phyloP scores from a whole-genome alignment of 23 red algal species.

The Gracilaria vermiculophylla region DNA sequence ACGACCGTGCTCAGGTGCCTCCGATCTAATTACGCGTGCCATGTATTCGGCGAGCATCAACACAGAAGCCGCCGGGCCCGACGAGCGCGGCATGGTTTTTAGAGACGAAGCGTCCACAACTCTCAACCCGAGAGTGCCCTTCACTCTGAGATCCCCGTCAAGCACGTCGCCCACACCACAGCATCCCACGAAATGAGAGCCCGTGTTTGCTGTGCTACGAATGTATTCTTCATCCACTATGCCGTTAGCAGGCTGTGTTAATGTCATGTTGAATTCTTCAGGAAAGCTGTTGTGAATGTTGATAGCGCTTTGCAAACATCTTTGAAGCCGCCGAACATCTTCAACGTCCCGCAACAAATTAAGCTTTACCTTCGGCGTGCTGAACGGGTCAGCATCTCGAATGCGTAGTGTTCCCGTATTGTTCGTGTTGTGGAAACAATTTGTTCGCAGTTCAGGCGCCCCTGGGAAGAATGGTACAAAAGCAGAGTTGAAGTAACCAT shows the following conservation, averaged over 20 bases:
- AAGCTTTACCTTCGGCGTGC: conserved; percentile 10
- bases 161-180: conserved; percentile 42
- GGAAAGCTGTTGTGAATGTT: background rate
- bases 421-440: conserved; percentile 4
- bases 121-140: conserved; percentile 25
- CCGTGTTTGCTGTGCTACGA: conserved; percentile 9
- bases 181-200: conserved; percentile 46
- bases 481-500: conserved; percentile 16
- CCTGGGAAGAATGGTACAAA: conserved; percentile 17
- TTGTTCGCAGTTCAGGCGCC: background rate
- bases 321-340: background rate
- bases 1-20: background rate
- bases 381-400: background rate
- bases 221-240: conserved; percentile 20
- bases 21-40: conserved; percentile 3
- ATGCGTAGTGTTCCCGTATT: background rate
- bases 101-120: conserved; percentile 68
- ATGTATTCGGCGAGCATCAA: conserved; percentile 55
- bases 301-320: background rate
- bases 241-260: background rate
- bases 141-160: conserved; percentile 24
- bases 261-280: conserved; percentile 1
- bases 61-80: conserved; percentile 51
- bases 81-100: conserved; percentile 45
- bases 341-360: background rate